These are phyloP conservation scores for Lentinus brumalis DNA, from an alignment of 768 basidiomycete genomes.

Conservation along the genomic window DNA sequence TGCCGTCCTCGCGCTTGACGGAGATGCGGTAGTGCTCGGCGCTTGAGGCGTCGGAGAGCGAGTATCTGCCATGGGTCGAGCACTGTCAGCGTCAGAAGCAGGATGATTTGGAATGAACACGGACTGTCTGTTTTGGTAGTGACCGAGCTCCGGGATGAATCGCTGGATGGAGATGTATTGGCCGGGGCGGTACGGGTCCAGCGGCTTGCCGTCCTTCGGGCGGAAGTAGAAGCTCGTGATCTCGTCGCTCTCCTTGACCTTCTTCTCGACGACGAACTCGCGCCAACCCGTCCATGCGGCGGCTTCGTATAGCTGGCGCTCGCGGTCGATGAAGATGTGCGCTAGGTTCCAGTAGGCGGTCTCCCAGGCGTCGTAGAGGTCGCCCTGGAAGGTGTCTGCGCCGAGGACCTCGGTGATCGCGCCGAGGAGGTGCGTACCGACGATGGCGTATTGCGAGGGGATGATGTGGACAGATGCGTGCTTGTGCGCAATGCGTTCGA, in stretches of 20 bases:
- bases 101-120: not conserved
- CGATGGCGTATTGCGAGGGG: conserved; percentile 27
- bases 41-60: conserved; percentile 25
- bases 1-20: conserved; percentile 27
- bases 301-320: conserved; percentile 23
- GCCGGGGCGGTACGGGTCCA: conserved; percentile 21
- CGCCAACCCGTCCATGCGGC: conserved; percentile 26
- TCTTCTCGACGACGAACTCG: conserved; percentile 23
- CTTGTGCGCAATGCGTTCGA: conserved; percentile 28
- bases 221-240: conserved; percentile 28
- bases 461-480: conserved; percentile 29
- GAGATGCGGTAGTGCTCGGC: conserved; percentile 26
- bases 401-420: conserved; percentile 27
- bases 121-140: conserved; percentile 24
- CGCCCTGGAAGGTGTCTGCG: conserved; percentile 21
- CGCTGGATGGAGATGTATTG: conserved; percentile 28
- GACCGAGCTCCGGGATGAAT: conserved; percentile 23
- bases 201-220: conserved; percentile 22
- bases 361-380: conserved; percentile 26
- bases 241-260: conserved; percentile 24
- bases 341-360: conserved; percentile 30
- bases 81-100: not conserved
- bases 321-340: conserved; percentile 25
- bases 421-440: conserved; percentile 23
- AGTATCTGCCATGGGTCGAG: conserved; percentile 18